Evolutionary conservation across 1,284 basidiomycete genomes (phyloP), one percentile per base, ranked within the genome.

Genomic region (Sporisorium scitamineum): DNA sequence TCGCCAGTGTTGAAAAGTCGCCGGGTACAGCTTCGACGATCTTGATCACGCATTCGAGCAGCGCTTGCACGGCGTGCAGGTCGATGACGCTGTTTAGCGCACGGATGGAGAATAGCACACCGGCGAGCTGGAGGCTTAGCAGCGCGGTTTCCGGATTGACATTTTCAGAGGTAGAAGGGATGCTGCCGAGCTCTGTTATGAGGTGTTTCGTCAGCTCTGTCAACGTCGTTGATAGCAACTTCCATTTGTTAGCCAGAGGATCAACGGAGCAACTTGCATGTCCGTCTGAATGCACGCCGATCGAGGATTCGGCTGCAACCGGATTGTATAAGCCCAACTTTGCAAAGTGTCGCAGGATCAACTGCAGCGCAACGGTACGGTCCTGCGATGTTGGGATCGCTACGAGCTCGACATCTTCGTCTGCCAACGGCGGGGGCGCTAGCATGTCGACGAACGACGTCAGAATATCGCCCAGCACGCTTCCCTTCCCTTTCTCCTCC

Each of bases 381-480:
- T 70, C 68, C 7, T 55, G 41, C n/a, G 27, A 16, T 5, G 53
- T 51, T 2, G 61, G 10, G 1, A 60, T 14, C 1, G 20, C 8
- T 2, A 63, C 42, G 1, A 55, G 29, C 27, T 53, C 54, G 1
- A 8, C 26, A 5, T 10, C 16, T 4, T 26, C 34, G 2, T 18
- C 9, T 16, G 9, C 14, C 18, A 7, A 3, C 5, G 29, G 13
- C 4, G 54, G 2, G 6, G 63, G 44, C 4, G 24, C 16, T 3
- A 75, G 55, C 72, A 75, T 70, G 45, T 59, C 60, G 47, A 70
- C 50, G 50, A 67, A 75, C 16, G 72, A 75, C n/a, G 37, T 20
- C 0, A 70, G 32, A 10, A 70, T 44, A 1, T 70, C 60, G 10
- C 29, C 60, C 26, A 63, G 24, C 3, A 39, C 53, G 2, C 26